phyloP scores from a whole-genome alignment of 257 asterid genomes.

The Oldenlandia corymbosa region DNA sequence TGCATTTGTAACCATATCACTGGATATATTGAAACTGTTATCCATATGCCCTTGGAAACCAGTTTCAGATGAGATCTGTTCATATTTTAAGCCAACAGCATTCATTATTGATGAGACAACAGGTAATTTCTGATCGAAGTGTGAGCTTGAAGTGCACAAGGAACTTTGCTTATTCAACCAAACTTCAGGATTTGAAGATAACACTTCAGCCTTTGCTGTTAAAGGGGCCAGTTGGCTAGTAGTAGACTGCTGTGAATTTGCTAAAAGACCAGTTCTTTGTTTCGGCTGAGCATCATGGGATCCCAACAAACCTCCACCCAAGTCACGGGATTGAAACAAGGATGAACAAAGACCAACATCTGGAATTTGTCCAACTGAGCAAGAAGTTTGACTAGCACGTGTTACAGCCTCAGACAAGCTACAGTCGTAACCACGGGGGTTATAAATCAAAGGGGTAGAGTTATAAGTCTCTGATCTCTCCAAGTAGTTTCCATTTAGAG shows the following conservation, averaged over 20 bases:
- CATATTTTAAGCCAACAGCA: conserved; percentile 24
- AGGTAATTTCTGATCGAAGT: conserved; percentile 21
- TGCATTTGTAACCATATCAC: conserved; percentile 19
- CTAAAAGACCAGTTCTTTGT: conserved; percentile 15
- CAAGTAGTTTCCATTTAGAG: conserved; percentile 24
- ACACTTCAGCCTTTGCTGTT: conserved; percentile 52
- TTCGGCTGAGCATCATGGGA: conserved; percentile 16
- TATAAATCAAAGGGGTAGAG: conserved; percentile 24
- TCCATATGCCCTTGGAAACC: conserved; percentile 17
- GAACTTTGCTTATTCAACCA: conserved; percentile 47
- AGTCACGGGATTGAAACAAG: conserved; percentile 28
- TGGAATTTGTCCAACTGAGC: conserved; percentile 25
- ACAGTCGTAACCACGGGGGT: conserved; percentile 22
- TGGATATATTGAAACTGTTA: conserved; percentile 19
- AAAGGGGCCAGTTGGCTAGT: conserved; percentile 29
- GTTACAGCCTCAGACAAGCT: conserved; percentile 21
- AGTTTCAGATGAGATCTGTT: conserved; percentile 15
- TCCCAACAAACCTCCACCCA: conserved; percentile 11
- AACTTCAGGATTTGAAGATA: conserved; percentile 43
- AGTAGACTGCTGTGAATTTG: conserved; percentile 20
- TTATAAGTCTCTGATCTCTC: conserved; percentile 22
- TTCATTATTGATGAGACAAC: conserved; percentile 22
- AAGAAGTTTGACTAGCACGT: conserved; percentile 27
- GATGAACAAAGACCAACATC: conserved; percentile 24
- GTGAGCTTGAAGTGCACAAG: conserved; percentile 19